Conservation (phyloP, 441 rosid genomes). For the Cnidoscolus chayamansa region DNA sequence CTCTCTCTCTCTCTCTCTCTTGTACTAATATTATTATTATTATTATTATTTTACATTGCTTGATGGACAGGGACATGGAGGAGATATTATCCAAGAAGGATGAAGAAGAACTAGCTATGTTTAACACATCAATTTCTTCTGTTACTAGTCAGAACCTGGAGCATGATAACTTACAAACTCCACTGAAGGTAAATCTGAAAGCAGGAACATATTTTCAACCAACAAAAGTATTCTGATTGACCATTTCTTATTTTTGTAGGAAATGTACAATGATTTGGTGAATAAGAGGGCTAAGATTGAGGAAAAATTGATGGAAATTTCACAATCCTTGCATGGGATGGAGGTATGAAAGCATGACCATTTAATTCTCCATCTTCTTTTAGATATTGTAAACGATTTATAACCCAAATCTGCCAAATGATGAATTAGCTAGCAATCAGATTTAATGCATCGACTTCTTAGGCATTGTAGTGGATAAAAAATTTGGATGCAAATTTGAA, state of each 20-base stretch:
- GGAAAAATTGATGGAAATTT: slow-evolving; percentile 50
- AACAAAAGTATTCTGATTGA: slow-evolving; percentile 3
- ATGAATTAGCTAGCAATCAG: too few relatives aligned
- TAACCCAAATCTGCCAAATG: background rate
- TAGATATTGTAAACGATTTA: background rate
- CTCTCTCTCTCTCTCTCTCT: too few relatives aligned
- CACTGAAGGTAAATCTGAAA: slow-evolving; percentile 49
- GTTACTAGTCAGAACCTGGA: slow-evolving; percentile 41
- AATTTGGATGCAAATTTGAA: too few relatives aligned
- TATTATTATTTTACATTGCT: background rate
- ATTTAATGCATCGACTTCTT: too few relatives aligned
- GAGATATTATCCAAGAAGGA: slow-evolving; percentile 43
- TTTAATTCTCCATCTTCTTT: background rate
- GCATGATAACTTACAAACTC: slow-evolving; percentile 35
- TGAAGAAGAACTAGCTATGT: slow-evolving; percentile 39
- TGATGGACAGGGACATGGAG: slow-evolving; percentile 45
- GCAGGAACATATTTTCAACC: slow-evolving; percentile 1
- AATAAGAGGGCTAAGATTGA: slow-evolving; percentile 59
- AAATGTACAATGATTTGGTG: slow-evolving; percentile 49
- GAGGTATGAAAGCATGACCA: slow-evolving; percentile 43
- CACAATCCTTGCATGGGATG: slow-evolving; percentile 45
- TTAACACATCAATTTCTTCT: slow-evolving; percentile 43
- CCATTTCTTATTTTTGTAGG: slow-evolving; percentile 38
- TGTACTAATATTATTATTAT: too few relatives aligned
- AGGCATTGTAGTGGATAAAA: too few relatives aligned